Evolutionary conservation across 2,329 filamentous ascomycete genomes (phyloP).

Genomic region (Trichoderma sp.): DNA sequence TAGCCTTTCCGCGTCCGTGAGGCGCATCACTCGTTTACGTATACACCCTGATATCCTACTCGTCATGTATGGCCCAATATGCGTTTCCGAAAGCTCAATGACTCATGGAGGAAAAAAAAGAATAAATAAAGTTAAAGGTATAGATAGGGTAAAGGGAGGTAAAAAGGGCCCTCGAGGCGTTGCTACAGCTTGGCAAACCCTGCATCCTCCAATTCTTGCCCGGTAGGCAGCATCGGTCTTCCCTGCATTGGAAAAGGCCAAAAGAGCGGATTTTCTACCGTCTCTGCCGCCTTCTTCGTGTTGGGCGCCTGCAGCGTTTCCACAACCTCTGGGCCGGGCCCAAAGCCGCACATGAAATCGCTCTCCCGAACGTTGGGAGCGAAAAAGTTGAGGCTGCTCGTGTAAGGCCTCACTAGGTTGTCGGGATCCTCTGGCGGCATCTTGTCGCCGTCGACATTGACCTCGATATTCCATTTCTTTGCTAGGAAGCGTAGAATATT

Average conservation of each 20-base stretch:
- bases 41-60: not conserved
- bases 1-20: slow-evolving; percentile 12
- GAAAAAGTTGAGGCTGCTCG: slow-evolving; percentile 62
- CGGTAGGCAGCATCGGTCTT: slow-evolving; percentile 55
- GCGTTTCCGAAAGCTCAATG: not conserved
- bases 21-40: slow-evolving; percentile 21
- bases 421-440: slow-evolving; percentile 45
- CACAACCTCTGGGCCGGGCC: slow-evolving; percentile 33
- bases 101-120: not conserved
- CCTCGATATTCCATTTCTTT: slow-evolving; percentile 61
- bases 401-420: slow-evolving; percentile 51
- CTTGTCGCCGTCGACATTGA: slow-evolving; percentile 47
- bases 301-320: slow-evolving; percentile 28
- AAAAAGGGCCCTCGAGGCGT: not conserved
- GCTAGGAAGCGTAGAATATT: slow-evolving; percentile 63
- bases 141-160: not conserved
- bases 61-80: not conserved
- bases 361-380: slow-evolving; percentile 52
- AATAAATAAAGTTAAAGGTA: not conserved
- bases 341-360: slow-evolving; percentile 56
- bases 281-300: slow-evolving; percentile 41
- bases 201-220: slow-evolving; percentile 53
- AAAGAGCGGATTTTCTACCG: slow-evolving; percentile 58
- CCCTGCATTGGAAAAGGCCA: slow-evolving; percentile 67
- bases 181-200: slow-evolving; percentile 52